phyloP scores from a whole-genome alignment of 768 basidiomycete genomes.

The Kwoniella europaea region DNA sequence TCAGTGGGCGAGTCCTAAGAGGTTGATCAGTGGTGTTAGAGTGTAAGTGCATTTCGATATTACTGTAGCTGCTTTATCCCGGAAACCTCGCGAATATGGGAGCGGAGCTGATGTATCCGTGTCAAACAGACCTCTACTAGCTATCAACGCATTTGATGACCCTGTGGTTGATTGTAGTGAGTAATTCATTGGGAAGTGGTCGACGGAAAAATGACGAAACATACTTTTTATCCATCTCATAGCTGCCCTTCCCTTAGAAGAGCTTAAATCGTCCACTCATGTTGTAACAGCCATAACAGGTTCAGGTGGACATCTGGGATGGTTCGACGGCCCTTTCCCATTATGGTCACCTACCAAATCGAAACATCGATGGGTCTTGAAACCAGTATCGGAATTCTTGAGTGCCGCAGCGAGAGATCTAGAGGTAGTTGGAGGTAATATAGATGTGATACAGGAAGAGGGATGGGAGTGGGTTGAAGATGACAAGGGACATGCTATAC shows the following conservation, averaged over 20 bases:
- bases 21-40: constrained; percentile 44
- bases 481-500: constrained; percentile 23
- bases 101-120: too few species aligned
- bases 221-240: neutral
- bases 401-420: constrained; percentile 41
- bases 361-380: constrained; percentile 51
- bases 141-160: constrained; percentile 59
- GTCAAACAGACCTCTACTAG: constrained; percentile 48
- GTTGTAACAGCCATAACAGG: constrained; percentile 53
- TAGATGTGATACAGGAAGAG: constrained; percentile 23
- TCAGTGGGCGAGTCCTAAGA: constrained; percentile 53
- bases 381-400: constrained; percentile 50
- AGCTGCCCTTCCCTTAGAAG: constrained; percentile 49
- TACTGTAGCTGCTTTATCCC: neutral
- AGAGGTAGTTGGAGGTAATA: neutral
- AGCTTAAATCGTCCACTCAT: constrained; percentile 49
- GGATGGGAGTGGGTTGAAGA: constrained; percentile 40
- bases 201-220: too few species aligned
- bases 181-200: constrained; percentile 4
- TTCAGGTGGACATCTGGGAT: constrained; percentile 58
- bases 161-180: constrained; percentile 55
- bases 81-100: too few species aligned
- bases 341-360: constrained; percentile 25
- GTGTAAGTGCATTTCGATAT: constrained; percentile 33
- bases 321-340: constrained; percentile 52